Evolutionary conservation across 441 rosid genomes (phyloP), one percentile per base, ranked within the genome.

Genomic region (Manihot esculenta): DNA sequence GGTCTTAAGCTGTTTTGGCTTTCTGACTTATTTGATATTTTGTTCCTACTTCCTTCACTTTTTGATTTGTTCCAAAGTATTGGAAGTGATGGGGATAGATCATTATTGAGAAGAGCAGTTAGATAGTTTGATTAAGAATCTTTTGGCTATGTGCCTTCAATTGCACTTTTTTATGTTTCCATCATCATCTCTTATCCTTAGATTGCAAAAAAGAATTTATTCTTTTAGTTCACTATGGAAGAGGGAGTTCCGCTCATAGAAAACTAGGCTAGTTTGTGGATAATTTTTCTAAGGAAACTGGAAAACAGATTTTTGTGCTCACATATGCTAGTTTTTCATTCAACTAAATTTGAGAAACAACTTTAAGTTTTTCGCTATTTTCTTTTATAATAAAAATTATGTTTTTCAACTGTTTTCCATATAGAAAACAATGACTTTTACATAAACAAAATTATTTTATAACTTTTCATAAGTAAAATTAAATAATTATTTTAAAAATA

Each of bases 1-100:
- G 9, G 5, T 38, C 42, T 38, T 38, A 5, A 38, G 42, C 42
- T 38, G 7, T 38, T 33, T 49, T 51, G 70, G 30, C 53, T 51
- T 68, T 23, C 54, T 50, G 7, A 44, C 53, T 57, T 26, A 20
- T 47, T 26, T 72, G 63, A 45, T 27, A 24, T 23, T 38, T 14
- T 45, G 49, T 20, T 47, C 13, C 27, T 45, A 53, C 51, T 20
- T 47, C 13, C 27, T 45, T 62, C 51, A 38, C 33, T 30, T 42
- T 26, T 26, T 42, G 49, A 53, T 42, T 54, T 54, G 21, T 12
- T 57, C 44, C 12, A 13, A 42, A 50, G 26, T 8, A 1, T 26
- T 63, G n/a, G 54, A 20, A 15, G 15, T 51, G 69, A 62, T 44
- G 55, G 15, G 62, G 51, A 18, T 45, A 14, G 69, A 14, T 42